Evolutionary conservation across 2,329 filamentous ascomycete genomes (phyloP).

Genomic region (Paraphoma sp.): DNA sequence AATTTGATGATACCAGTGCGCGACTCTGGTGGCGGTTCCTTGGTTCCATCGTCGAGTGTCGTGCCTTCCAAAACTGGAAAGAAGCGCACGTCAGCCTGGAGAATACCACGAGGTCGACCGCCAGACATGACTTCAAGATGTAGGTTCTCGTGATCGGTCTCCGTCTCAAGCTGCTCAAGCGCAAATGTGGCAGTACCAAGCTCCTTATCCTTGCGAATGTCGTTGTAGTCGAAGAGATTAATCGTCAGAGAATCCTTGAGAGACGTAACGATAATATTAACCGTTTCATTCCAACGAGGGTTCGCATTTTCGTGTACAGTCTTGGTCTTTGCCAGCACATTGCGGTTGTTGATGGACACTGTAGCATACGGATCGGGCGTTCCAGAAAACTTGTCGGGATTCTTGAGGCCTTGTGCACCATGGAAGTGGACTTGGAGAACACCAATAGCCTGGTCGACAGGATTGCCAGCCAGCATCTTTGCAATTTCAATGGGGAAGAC

Average conservation of each 20-base stretch:
- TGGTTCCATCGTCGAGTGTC: constrained; percentile 76
- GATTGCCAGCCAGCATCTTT: constrained; percentile 94
- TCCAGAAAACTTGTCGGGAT: constrained; percentile 90
- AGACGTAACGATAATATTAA: constrained; percentile 93
- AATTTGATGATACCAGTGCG: constrained; percentile 95
- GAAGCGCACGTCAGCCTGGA: constrained; percentile 87
- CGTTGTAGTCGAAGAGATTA: constrained; percentile 90
- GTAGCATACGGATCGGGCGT: constrained; percentile 89
- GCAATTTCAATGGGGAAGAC: constrained; percentile 98
- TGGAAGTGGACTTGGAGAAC: constrained; percentile 92
- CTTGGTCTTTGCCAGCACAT: constrained; percentile 87
- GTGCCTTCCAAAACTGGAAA: constrained; percentile 85
- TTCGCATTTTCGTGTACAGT: constrained; percentile 82
- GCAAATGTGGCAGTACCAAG: constrained; percentile 85
- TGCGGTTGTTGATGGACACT: constrained; percentile 83
- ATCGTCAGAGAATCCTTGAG: constrained; percentile 88
- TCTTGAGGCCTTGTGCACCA: constrained; percentile 90
- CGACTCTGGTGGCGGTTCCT: constrained; percentile 82
- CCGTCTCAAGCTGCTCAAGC: constrained; percentile 80
- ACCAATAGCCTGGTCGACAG: constrained; percentile 94
- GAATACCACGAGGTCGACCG: constrained; percentile 80
- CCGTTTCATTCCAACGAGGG: constrained; percentile 94
- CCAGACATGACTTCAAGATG: constrained; percentile 83
- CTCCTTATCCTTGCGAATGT: constrained; percentile 95
- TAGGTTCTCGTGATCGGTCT: constrained; percentile 81